Conservation (phyloP, 1,284 basidiomycete species). For the Tilletia setariae region DNA sequence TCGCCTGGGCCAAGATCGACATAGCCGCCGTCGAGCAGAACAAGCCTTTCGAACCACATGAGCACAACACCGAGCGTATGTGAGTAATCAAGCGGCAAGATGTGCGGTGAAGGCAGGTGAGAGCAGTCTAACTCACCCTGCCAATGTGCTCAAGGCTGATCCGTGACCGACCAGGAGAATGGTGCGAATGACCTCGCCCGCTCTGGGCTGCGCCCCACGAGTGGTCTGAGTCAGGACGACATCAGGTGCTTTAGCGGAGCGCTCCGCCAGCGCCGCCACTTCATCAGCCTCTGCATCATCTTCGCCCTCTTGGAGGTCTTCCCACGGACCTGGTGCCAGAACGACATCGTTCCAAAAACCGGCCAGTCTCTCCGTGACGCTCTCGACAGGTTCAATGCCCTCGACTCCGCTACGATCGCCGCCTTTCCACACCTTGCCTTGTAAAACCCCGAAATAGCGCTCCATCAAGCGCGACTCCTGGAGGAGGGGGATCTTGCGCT, state of each 20-base stretch:
- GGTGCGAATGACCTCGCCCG: slow-evolving; percentile 23
- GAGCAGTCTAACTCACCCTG: slow-evolving; percentile 20
- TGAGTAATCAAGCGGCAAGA: background rate
- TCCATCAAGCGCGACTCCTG: slow-evolving; percentile 44
- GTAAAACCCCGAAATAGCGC: slow-evolving; percentile 43
- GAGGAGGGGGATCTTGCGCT: background rate
- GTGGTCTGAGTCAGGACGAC: too few species aligned
- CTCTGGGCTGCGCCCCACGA: background rate
- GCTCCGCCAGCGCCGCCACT: too few species aligned
- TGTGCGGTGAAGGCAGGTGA: background rate
- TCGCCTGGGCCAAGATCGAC: slow-evolving; percentile 23
- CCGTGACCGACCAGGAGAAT: slow-evolving; percentile 49
- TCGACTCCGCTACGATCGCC: slow-evolving; percentile 29
- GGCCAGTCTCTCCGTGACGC: slow-evolving; percentile 31
- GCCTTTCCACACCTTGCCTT: slow-evolving; percentile 42
- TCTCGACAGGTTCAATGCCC: slow-evolving; percentile 45
- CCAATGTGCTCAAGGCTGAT: slow-evolving; percentile 41
- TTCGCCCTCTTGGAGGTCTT: background rate
- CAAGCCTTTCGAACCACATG: slow-evolving; percentile 27
- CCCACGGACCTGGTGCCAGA: slow-evolving; percentile 12
- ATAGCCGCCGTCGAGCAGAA: slow-evolving; percentile 35
- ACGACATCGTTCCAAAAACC: slow-evolving; percentile 43
- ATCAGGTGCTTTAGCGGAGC: too few species aligned
- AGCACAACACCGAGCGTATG: too few species aligned
- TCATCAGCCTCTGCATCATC: background rate